Base-by-base conservation (phyloP, 306 rosid species). In the Spatholobus suberectus region DNA sequence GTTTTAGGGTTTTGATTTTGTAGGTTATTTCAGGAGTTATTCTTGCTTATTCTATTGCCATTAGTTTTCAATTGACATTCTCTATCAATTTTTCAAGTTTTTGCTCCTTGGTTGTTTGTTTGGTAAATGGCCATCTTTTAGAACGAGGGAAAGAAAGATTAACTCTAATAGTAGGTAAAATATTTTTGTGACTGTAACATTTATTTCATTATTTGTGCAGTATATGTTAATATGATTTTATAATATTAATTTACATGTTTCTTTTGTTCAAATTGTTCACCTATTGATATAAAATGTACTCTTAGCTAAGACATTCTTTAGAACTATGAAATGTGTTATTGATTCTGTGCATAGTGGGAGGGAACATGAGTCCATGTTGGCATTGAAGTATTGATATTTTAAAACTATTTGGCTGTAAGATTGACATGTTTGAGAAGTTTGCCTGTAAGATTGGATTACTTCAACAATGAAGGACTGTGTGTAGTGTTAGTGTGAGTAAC, bases 141-240 rank as follows among this genome's bases (percentile, higher is more conserved):
- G 65, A 78, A 47, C 32, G 1, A 5, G 14, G 20, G 35, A 65
- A 78, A 12, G 32, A 46, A 73, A 82, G 85, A 86, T 73, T 47
- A 87, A 77, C 86, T 61, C 83, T 54, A 90, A 90, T 71, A 73
- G 73, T 78, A 83, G 96, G 97, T 93, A 91, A 76, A 63, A 43
- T 63, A 54, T 73, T 79, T 13, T n/a, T n/a, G 65, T 38, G 29
- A 75, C 52, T 75, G 18, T 13, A 77, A 24, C 57, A 54, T 62
- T n/a, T 79, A 18, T 41, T 70, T 73, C 75, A 23, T 63, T 54
- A 35, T 76, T n/a, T 18, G 24, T 18, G 68, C n/a, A 12, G 71
- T 70, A 38, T 73, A 40, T 77, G 35, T 29, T 23, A 51, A 51
- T 38, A 11, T 73, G 12, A 23, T 51, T 61, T 20, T 57, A 20